Base-by-base conservation (phyloP, 352 stramenopile species). In the Pythium aquatile region DNA sequence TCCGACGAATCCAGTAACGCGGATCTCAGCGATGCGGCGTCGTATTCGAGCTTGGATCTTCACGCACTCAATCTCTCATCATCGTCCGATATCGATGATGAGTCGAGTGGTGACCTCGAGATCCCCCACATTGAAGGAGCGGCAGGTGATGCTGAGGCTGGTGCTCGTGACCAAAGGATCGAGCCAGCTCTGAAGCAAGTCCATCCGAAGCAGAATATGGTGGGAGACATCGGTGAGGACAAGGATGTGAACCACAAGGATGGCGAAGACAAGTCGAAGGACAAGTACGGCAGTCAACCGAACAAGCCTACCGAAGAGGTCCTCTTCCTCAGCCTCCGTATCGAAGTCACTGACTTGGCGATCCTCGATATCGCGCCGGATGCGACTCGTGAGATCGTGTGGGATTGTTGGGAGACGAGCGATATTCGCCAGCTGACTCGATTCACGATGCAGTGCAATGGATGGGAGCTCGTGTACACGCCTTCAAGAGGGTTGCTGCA, bases 381-480 rank as follows among this genome's bases (percentile, higher is more conserved):
- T 28, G 7, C 24, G 13, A 66, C 48, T 6, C 37, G 35, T 9
- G 59, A 72, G 5, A 70, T 83, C 24, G 55, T 71, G 44, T 87
- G 78, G 70, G 72, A 73, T 13, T 88, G 79, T 54, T 79, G 74
- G 66, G 81, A 87, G 52, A 59, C 70, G 26, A 58, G 39, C 28
- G 76, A 85, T 59, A 59, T 85, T 7, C 74, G 75, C 0, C 63
- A 66, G 20, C 61, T 81, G 37, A 78, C 72, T 28, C 73, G 54
- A 16, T 90, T 84, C 58, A 61, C 61, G 26, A 68, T 88, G 2
- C 60, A 70, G 17, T 55, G 46, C 14, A 44, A 20, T 57, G 54
- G 26, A n/a, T 55, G n/a, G 57, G 60, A 29, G 14, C 24, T 59
- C 24, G 55, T 57, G 13, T 72, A 72, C 16, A 24, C 61, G 9